Percentiles rank a stretch among this genome's conserved stretches.
Conservation (phyloP, 1,284 basidiomycete species). For the Naganishia albida region DNA sequence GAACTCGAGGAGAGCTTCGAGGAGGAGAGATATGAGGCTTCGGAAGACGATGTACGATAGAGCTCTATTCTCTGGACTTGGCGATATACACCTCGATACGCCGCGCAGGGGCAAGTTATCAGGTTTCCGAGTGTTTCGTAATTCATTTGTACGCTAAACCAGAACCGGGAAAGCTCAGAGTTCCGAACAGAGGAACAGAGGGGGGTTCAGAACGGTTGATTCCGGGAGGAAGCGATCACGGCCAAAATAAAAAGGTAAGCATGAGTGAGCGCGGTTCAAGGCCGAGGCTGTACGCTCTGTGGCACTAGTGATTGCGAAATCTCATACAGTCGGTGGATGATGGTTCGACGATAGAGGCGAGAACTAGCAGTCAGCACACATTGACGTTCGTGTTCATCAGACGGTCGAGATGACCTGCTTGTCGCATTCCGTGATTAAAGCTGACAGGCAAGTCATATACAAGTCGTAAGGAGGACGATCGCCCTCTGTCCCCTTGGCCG, state of each 20-base stretch:
- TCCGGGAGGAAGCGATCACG: slow-evolving; percentile 16
- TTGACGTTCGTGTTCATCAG: not conserved
- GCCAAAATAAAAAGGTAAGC: not conserved
- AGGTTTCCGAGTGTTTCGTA: not conserved
- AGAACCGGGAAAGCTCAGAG: not conserved
- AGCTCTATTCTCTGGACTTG: no score
- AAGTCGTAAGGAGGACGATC: not conserved
- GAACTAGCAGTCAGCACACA: slow-evolving; percentile 23
- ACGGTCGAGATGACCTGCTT: slow-evolving; percentile 2
- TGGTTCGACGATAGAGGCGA: slow-evolving; percentile 26
- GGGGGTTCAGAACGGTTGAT: slow-evolving; percentile 14
- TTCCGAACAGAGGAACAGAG: no score
- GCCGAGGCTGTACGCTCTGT: slow-evolving; percentile 24
- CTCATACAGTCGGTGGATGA: slow-evolving; percentile 14
- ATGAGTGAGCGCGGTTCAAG: no score
- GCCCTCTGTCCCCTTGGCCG: no score
- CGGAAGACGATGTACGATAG: no score
- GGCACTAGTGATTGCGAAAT: slow-evolving; percentile 18
- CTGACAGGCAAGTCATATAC: not conserved
- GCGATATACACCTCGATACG: no score
- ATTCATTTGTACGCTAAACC: not conserved
- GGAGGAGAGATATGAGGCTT: no score
- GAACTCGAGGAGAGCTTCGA: no score
- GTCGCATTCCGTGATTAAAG: slow-evolving; percentile 10
- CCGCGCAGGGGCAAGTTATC: no score